A percentile compares a stretch with the other conserved stretches of the same genome.
Conservation (phyloP, 2,329 filamentous ascomycete species). For the Apiospora kogelbergensis region DNA sequence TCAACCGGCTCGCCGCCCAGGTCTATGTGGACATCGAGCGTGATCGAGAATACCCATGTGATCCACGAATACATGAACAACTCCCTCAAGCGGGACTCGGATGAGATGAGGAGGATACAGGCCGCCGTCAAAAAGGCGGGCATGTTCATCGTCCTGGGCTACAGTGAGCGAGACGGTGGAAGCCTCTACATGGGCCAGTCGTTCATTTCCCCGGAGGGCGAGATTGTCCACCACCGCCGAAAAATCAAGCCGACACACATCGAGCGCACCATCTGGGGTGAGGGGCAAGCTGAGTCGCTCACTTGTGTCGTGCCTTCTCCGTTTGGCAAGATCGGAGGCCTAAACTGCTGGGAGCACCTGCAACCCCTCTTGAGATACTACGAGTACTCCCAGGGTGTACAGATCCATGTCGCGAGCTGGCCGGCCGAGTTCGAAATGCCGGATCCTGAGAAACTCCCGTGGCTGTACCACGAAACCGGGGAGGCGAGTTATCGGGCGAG, state of each 20-base stretch:
- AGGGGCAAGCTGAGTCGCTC: constrained; percentile 57
- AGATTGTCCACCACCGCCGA: constrained; percentile 45
- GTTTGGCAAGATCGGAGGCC: constrained; percentile 51
- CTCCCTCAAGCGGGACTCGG: constrained; percentile 36
- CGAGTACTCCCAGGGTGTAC: constrained; percentile 34
- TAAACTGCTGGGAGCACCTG: constrained; percentile 42
- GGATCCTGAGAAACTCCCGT: constrained; percentile 33
- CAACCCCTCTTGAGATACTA: constrained; percentile 46
- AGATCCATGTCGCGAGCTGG: constrained; percentile 36
- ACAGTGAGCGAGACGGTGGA: constrained; percentile 45
- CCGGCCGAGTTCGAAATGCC: constrained; percentile 35
- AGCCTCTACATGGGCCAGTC: constrained; percentile 41
- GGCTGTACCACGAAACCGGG: constrained; percentile 36
- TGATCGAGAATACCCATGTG: constrained; percentile 41
- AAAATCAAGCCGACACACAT: constrained; percentile 53
- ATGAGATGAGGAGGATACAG: constrained; percentile 43
- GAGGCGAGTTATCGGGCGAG: constrained; percentile 34
- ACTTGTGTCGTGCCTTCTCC: constrained; percentile 49
- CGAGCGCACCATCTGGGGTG: constrained; percentile 51
- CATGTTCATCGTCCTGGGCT: constrained; percentile 49
- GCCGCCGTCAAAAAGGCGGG: constrained; percentile 40
- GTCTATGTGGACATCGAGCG: constrained; percentile 38
- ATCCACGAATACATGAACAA: constrained; percentile 36
- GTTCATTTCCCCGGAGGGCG: constrained; percentile 49
- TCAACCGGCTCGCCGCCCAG: constrained; percentile 25